A percentile compares a stretch with the other conserved stretches of the same genome.
These are phyloP conservation scores for Marchantia polymorpha DNA, from an alignment of 225 moss, liverwort and hornwort species.

Conservation along the genomic window DNA sequence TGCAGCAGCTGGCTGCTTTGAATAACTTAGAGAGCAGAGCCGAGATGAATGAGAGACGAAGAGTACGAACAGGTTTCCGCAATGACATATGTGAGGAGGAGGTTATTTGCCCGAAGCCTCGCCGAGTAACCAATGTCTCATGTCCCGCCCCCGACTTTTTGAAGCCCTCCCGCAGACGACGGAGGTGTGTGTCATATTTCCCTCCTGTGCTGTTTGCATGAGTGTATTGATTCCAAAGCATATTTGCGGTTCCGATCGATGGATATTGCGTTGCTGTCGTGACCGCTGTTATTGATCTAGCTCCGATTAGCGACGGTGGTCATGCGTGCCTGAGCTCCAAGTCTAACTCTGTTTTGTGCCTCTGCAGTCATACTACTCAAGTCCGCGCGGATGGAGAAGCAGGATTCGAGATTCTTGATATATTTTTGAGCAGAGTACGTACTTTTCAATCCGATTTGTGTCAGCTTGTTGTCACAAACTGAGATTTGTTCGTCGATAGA, in stretches of 20 bases:
- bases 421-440: conserved; percentile 82
- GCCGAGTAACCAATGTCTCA: conserved; percentile 63
- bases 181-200: conserved; percentile 46
- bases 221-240: too few species aligned
- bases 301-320: not conserved
- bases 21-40: conserved; percentile 58
- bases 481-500: not conserved
- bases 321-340: not conserved
- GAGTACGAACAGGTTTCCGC: conserved; percentile 69
- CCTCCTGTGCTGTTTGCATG: not conserved
- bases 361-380: conserved; percentile 60
- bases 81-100: conserved; percentile 71
- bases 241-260: not conserved
- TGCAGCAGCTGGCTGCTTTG: conserved; percentile 92
- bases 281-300: too few species aligned
- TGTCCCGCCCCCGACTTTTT: conserved; percentile 65
- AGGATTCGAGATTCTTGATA: conserved; percentile 85
- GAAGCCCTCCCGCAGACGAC: conserved; percentile 71
- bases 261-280: not conserved
- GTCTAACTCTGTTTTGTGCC: not conserved
- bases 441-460: not conserved
- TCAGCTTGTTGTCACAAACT: not conserved
- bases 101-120: conserved; percentile 88
- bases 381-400: conserved; percentile 81
- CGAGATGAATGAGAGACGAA: conserved; percentile 79